phyloP scores from a whole-genome alignment of 2,329 filamentous ascomycete species.

The Amauroascus niger region DNA sequence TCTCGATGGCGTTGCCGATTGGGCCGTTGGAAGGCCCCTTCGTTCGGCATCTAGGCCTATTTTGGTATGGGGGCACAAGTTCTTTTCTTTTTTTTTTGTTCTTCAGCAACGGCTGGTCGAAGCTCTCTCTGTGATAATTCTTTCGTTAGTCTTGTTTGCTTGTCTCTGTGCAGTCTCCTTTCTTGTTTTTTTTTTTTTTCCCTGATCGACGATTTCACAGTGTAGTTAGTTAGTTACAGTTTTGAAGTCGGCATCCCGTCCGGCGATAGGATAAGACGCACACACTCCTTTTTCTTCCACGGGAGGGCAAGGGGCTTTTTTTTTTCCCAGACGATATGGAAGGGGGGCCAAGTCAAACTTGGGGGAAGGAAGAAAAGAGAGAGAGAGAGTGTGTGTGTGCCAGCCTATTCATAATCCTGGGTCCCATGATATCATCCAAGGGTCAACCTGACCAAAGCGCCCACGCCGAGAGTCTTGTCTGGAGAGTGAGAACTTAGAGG shows the following conservation, averaged over 20 bases:
- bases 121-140: too few species aligned
- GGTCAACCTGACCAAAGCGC: background rate
- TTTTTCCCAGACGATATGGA: background rate
- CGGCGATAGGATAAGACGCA: background rate
- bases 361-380: background rate
- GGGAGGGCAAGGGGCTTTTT: background rate
- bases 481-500: too few species aligned
- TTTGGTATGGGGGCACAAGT: background rate
- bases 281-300: background rate
- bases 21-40: background rate
- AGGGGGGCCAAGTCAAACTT: background rate
- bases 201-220: background rate
- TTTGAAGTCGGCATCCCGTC: background rate
- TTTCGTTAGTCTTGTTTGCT: too few species aligned
- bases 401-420: background rate
- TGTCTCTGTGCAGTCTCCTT: too few species aligned
- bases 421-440: constrained; percentile 8
- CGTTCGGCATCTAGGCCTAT: background rate
- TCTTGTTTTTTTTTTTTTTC: background rate
- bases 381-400: background rate
- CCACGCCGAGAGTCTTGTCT: background rate
- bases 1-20: background rate
- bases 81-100: background rate
- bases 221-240: background rate
- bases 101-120: too few species aligned